phyloP scores from a whole-genome alignment of 768 basidiomycete species.

The Amanita exitialis region DNA sequence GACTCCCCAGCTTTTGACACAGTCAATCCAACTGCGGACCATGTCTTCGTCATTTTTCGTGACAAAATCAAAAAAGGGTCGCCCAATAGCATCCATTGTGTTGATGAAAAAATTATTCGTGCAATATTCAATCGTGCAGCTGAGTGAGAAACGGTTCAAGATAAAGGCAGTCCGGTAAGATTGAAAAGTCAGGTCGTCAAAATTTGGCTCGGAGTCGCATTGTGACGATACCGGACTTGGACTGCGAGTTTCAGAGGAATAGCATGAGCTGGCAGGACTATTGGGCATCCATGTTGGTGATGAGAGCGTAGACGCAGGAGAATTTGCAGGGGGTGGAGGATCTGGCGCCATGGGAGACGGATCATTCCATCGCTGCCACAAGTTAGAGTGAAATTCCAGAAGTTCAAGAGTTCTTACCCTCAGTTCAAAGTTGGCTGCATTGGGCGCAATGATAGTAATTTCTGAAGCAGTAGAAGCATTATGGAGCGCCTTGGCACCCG shows the following conservation, averaged over 20 bases:
- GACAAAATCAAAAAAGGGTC: slow-evolving; percentile 74
- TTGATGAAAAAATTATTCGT: slow-evolving; percentile 63
- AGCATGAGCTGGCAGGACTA: slow-evolving; percentile 6
- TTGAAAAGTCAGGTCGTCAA: slow-evolving; percentile 56
- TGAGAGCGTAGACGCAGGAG: slow-evolving; percentile 20
- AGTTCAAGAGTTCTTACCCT: slow-evolving; percentile 25
- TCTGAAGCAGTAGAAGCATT: slow-evolving; percentile 80
- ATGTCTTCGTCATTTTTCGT: slow-evolving; percentile 48
- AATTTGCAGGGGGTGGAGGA: slow-evolving; percentile 24
- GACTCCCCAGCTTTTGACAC: slow-evolving; percentile 76
- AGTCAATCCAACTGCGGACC: slow-evolving; percentile 67
- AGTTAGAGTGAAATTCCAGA: not conserved
- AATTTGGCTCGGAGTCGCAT: slow-evolving; percentile 27
- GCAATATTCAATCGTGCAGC: slow-evolving; percentile 60
- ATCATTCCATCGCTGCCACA: slow-evolving; percentile 54
- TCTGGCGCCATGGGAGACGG: slow-evolving; percentile 53
- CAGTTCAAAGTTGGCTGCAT: slow-evolving; percentile 41
- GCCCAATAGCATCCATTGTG: slow-evolving; percentile 46
- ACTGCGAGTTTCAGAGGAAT: slow-evolving; percentile 11
- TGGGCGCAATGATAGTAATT: slow-evolving; percentile 62
- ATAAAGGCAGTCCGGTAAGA: slow-evolving; percentile 74
- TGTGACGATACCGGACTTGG: slow-evolving; percentile 12
- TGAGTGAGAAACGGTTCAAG: slow-evolving; percentile 63
- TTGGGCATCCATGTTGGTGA: slow-evolving; percentile 17
- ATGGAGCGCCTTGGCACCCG: slow-evolving; percentile 67